A percentile compares a stretch with the other conserved stretches of the same genome.
These are phyloP conservation scores for Shiraia sp. DNA, from an alignment of 2,329 filamentous ascomycete genomes.

Conservation along the genomic window DNA sequence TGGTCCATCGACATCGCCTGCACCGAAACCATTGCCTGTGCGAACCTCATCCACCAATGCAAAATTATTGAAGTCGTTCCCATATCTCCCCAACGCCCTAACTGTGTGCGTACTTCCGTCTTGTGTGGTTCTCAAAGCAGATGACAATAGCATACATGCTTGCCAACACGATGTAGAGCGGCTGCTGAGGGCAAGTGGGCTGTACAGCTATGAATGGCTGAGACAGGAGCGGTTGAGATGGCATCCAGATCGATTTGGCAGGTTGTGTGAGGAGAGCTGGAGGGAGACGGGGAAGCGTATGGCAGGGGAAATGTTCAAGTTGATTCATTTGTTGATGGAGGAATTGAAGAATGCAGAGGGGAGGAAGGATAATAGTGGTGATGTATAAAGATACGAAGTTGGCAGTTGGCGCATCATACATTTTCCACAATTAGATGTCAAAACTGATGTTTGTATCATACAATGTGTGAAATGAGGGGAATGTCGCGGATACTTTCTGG, in stretches of 20 bases:
- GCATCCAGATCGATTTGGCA: conserved; percentile 44
- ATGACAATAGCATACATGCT: conserved; percentile 29
- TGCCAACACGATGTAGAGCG: conserved; percentile 42
- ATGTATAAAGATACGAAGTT: too few relatives aligned
- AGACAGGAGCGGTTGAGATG: conserved; percentile 39
- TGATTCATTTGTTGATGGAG: conserved; percentile 35
- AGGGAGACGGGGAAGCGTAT: conserved; percentile 35
- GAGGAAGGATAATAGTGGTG: neutral
- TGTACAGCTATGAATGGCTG: conserved; percentile 43
- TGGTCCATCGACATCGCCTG: too few relatives aligned
- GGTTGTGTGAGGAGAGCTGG: conserved; percentile 37
- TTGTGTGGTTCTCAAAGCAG: conserved; percentile 29
- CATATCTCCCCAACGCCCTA: conserved; percentile 28
- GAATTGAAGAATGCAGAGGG: conserved; percentile 17
- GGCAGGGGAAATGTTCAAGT: conserved; percentile 45
- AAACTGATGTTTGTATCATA: too few relatives aligned
- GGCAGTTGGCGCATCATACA: too few relatives aligned
- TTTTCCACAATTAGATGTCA: too few relatives aligned
- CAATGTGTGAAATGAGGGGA: too few relatives aligned
- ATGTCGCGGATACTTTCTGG: too few relatives aligned
- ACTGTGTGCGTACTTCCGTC: conserved; percentile 27
- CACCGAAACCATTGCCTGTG: too few relatives aligned
- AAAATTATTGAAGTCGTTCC: conserved; percentile 31
- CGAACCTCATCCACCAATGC: conserved; percentile 35
- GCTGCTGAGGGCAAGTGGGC: conserved; percentile 34